Conservation (phyloP, 176 grass and related monocot species). For the Eragrostis nindensis region DNA sequence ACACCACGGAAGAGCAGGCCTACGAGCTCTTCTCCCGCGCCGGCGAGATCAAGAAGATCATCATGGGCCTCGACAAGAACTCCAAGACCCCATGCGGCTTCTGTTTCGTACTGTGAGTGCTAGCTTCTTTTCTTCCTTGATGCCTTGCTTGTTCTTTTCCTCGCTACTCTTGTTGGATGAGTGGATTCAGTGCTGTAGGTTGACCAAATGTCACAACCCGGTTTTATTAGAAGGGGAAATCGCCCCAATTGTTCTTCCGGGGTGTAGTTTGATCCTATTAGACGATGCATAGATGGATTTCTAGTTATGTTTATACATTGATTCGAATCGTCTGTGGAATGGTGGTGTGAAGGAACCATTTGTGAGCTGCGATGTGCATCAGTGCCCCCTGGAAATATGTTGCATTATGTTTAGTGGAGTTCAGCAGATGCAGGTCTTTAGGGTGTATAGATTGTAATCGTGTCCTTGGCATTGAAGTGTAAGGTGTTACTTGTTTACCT, state of each 20-base stretch:
- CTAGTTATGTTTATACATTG: conserved; percentile 17
- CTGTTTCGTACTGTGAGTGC: conserved; percentile 79
- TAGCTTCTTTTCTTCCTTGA: not conserved
- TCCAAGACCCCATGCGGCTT: conserved; percentile 95
- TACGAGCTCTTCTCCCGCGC: conserved; percentile 95
- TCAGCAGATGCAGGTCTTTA: not conserved
- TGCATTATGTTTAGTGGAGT: conserved; percentile 10
- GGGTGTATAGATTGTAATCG: not conserved
- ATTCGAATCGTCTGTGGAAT: not conserved
- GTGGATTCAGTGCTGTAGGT: conserved; percentile 12
- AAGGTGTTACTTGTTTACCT: not conserved
- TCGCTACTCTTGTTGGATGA: conserved; percentile 1
- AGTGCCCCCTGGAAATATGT: conserved; percentile 3
- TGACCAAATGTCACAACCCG: not conserved
- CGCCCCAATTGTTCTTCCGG: not conserved
- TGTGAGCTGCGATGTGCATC: not conserved
- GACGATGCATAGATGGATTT: not conserved
- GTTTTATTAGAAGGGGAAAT: not conserved
- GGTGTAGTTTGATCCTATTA: conserved; percentile 29
- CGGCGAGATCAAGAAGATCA: conserved; percentile 98
- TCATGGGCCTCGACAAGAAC: conserved; percentile 98
- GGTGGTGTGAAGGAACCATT: not conserved
- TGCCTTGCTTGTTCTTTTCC: not conserved
- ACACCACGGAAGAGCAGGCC: conserved; percentile 95
- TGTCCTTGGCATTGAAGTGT: not conserved